Percentiles rank a stretch among this genome's conserved stretches.
These are phyloP conservation scores for Globisporangium parvum DNA, from an alignment of 352 stramenopile genomes.

Conservation along the genomic window DNA sequence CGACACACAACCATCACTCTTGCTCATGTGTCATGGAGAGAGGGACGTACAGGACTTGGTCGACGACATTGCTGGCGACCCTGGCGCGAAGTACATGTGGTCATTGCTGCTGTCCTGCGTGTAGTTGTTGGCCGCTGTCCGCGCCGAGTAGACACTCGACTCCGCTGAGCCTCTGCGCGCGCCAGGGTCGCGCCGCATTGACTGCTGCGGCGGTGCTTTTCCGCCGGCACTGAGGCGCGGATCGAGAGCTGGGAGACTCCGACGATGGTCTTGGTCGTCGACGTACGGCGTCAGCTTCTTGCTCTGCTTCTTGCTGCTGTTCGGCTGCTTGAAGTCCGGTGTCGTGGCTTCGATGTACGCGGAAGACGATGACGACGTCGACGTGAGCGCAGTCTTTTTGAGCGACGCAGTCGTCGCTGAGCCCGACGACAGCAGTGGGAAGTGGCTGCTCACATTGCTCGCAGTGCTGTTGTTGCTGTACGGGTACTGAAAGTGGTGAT, in stretches of 20 bases:
- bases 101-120: background rate
- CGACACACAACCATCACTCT: background rate
- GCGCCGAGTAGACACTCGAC: background rate
- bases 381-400: slow-evolving; percentile 6
- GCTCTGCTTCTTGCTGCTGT: slow-evolving; percentile 4
- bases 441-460: slow-evolving; percentile 5
- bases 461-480: slow-evolving; percentile 5
- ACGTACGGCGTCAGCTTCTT: background rate
- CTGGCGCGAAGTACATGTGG: slow-evolving; percentile 29
- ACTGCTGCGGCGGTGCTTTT: too few relatives aligned
- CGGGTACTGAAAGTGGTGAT: slow-evolving; percentile 6
- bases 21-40: too few relatives aligned
- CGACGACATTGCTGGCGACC: slow-evolving; percentile 16
- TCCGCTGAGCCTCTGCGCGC: background rate
- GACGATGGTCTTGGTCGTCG: background rate
- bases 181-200: background rate
- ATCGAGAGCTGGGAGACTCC: slow-evolving; percentile 9
- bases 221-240: background rate
- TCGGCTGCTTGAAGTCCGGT: slow-evolving; percentile 13
- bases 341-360: slow-evolving; percentile 13
- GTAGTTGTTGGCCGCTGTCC: slow-evolving; percentile 1
- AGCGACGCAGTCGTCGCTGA: slow-evolving; percentile 2
- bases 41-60: slow-evolving; percentile 13
- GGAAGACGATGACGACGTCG: slow-evolving; percentile 3
- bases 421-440: background rate